Evolutionary conservation across 345 rosid genomes (phyloP), one percentile per base, ranked within the genome.

Genomic region (Eucalyptus rudis): DNA sequence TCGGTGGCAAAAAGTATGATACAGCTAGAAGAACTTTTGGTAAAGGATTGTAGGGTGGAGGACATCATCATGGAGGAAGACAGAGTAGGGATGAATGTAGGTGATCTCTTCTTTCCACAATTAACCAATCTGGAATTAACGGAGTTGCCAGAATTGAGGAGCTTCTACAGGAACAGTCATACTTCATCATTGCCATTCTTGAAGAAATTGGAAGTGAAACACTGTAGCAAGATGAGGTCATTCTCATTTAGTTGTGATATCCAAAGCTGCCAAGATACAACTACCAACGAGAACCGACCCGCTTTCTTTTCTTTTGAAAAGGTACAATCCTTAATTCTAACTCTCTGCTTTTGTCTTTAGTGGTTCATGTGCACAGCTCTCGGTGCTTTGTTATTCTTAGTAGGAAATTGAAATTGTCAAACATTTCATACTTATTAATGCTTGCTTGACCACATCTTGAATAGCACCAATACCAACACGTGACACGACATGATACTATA

Each of bases 91-190:
- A 54, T 4, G 11, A 54, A 8, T 54, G 10, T 1, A 8, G 0
- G 11, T 2, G 59, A 54, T 20, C 2, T 20, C 2, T 22, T 54
- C 27, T 54, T 22, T 54, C 27, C 27, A 0, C 27, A 2, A 3
- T 54, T 54, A 8, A 54, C 27, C 2, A 8, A 8, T 4, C 0
- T 54, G 27, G 1, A 0, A 1, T 54, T 54, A 54, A 1, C 0
- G 2, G 27, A 54, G 11, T 54, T 54, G 27, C 25, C 58, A 2
- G 5, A 54, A 54, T 4, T 54, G 5, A 54, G 27, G 2, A 54
- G 27, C 59, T 54, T 54, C 0, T 54, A 20, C 0, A 7, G 4
- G 59, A 54, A 54, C 1, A 64, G 10, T 6, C 71, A 64, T 29
- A 29, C 71, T 64, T n/a, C 71, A 64, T 6, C 36, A 64, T 64